A percentile compares a stretch with the other conserved stretches of the same genome.
Evolutionary conservation across 306 rosid genomes (phyloP).

Genomic region (Sicyos edulis): DNA sequence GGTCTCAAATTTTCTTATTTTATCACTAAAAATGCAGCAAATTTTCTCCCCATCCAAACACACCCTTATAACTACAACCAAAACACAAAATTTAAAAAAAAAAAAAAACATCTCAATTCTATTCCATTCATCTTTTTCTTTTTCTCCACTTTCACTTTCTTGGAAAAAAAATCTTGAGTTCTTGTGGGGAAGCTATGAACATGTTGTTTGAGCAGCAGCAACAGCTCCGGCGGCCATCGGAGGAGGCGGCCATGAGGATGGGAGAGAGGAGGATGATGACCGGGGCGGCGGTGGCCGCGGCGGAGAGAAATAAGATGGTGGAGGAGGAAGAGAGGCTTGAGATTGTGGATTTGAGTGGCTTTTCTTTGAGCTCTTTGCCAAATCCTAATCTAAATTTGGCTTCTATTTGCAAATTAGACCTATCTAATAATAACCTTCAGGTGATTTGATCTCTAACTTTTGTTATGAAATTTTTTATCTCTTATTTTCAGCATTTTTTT

Average conservation of each 20-base stretch:
- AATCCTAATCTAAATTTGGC: conserved; percentile 58
- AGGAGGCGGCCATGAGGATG: not conserved
- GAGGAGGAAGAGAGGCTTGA: conserved; percentile 50
- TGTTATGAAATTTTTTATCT: too few relatives aligned
- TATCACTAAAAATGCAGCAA: not conserved
- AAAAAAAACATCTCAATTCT: not conserved
- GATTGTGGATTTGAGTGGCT: conserved; percentile 70
- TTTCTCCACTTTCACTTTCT: not conserved
- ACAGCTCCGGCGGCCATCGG: not conserved
- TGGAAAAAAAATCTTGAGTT: too few relatives aligned
- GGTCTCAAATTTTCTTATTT: not conserved
- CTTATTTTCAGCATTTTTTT: not conserved
- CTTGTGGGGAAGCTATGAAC: not conserved
- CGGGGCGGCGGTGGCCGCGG: not conserved
- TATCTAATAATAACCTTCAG: conserved; percentile 92
- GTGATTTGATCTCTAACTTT: conserved; percentile 24
- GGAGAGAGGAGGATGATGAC: not conserved
- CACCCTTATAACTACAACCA: conserved; percentile 10
- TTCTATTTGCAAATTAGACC: conserved; percentile 64
- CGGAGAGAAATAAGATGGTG: not conserved
- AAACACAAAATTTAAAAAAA: not conserved
- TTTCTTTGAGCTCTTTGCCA: conserved; percentile 66
- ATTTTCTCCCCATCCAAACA: conserved; percentile 7
- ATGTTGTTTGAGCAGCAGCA: not conserved
- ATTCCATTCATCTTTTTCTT: too few relatives aligned